phyloP scores from a whole-genome alignment of 208 protist genomes.

The Crithidia thermophila region DNA sequence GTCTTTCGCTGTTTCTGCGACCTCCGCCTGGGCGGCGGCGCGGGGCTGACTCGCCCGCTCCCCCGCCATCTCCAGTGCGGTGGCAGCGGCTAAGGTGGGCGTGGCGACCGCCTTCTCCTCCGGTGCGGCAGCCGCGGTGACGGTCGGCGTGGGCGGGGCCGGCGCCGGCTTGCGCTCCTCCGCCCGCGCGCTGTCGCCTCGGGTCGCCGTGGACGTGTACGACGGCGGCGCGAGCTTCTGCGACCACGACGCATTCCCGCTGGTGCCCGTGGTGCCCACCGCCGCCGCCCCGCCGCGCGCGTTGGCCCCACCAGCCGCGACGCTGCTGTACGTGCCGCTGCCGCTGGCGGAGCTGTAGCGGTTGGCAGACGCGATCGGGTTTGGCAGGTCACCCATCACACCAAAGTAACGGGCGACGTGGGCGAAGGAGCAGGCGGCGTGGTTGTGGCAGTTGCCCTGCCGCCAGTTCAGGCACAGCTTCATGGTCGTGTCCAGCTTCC shows the following conservation, averaged over 20 bases:
- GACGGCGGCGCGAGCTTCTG: slow-evolving; percentile 12
- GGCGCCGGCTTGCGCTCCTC: neutral
- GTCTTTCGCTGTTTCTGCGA: neutral
- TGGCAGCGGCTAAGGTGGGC: no score
- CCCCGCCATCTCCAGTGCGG: no score
- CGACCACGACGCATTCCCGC: slow-evolving; percentile 16
- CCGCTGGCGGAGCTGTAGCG: neutral
- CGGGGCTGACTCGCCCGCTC: neutral
- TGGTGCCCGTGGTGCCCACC: neutral
- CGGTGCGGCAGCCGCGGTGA: neutral
- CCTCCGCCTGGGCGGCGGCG: neutral
- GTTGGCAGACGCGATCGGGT: slow-evolving; percentile 10
- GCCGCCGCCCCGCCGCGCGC: slow-evolving; percentile 1
- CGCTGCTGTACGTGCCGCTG: slow-evolving; percentile 5
- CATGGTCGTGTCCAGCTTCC: slow-evolving; percentile 63
- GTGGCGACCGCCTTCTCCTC: no score
- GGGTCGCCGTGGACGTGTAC: neutral
- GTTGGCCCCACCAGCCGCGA: neutral
- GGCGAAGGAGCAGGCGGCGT: slow-evolving; percentile 74
- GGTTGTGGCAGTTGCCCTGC: slow-evolving; percentile 69
- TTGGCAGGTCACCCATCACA: slow-evolving; percentile 17
- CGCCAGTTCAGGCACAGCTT: slow-evolving; percentile 83
- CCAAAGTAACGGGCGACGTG: slow-evolving; percentile 66
- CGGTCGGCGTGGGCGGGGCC: neutral
- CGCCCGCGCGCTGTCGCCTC: neutral